These are phyloP conservation scores for Eremothecium gossypii DNA, from an alignment of 1,139 yeast species.

Conservation along the genomic window DNA sequence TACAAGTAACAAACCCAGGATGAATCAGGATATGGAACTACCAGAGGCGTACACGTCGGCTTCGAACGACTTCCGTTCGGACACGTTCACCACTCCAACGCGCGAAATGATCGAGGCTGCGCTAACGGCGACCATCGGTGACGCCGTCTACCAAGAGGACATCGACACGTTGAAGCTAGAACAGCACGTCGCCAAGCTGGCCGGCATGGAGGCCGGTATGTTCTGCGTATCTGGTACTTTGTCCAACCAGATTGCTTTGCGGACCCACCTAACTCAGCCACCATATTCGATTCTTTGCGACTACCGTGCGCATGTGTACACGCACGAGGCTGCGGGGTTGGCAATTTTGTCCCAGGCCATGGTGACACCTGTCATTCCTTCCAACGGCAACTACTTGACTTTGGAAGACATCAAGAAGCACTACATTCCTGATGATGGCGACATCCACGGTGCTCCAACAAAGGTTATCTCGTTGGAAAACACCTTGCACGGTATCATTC, in stretches of 20 bases:
- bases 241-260: conserved; percentile 78
- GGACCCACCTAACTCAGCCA: conserved; percentile 73
- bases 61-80: conserved; percentile 65
- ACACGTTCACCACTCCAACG: conserved; percentile 91
- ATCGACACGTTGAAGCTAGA: conserved; percentile 58
- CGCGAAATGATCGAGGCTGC: conserved; percentile 61
- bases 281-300: conserved; percentile 83
- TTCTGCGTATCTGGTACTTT: conserved; percentile 87
- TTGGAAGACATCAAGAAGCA: conserved; percentile 63
- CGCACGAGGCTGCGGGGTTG: conserved; percentile 84
- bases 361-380: conserved; percentile 76
- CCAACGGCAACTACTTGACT: conserved; percentile 67
- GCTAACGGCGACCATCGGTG: conserved; percentile 60
- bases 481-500: conserved; percentile 74
- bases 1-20: not conserved
- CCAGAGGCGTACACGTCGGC: conserved; percentile 28
- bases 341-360: conserved; percentile 87
- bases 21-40: not conserved
- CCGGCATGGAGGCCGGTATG: conserved; percentile 79
- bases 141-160: conserved; percentile 84
- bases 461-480: conserved; percentile 78
- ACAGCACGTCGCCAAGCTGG: conserved; percentile 50
- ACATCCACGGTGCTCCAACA: conserved; percentile 86
- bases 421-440: conserved; percentile 68
- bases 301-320: conserved; percentile 72